A percentile compares a stretch with the other conserved stretches of the same genome.
Conservation (phyloP, 345 rosid species). For the Jatropha curcas region DNA sequence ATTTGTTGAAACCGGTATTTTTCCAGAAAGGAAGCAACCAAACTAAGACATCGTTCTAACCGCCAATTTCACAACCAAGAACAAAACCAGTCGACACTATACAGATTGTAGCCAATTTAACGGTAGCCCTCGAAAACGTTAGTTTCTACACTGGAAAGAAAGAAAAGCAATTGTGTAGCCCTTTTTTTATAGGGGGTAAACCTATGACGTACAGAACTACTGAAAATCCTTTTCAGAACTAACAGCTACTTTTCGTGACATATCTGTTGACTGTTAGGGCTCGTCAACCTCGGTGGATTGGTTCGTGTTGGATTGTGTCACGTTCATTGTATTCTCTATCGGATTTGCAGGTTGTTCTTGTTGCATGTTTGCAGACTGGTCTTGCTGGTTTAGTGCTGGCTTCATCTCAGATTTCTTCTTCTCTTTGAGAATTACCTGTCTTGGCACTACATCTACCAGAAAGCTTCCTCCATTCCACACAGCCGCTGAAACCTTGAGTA, state of each 20-base stretch:
- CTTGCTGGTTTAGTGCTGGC: constrained; percentile 20
- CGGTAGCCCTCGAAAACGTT: no score
- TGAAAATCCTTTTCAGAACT: background rate
- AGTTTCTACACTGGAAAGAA: background rate
- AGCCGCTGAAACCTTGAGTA: constrained; percentile 83
- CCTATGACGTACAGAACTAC: background rate
- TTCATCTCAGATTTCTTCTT: constrained; percentile 53
- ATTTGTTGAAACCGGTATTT: no score
- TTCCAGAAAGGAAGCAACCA: no score
- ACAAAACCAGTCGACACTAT: no score
- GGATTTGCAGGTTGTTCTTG: constrained; percentile 20
- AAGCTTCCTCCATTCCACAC: constrained; percentile 97
- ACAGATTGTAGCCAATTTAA: no score
- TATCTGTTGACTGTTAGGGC: constrained; percentile 6
- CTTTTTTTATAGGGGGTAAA: no score
- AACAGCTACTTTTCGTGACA: background rate
- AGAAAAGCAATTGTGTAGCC: background rate
- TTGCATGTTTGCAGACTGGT: constrained; percentile 25
- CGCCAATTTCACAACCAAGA: no score
- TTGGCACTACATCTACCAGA: constrained; percentile 83
- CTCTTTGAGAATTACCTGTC: constrained; percentile 84
- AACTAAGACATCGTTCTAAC: no score
- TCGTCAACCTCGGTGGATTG: constrained; percentile 3
- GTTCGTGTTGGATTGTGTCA: background rate
- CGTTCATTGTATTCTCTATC: constrained; percentile 11